Base-by-base conservation (phyloP, 805 yeast genomes). In the Kazachstania africana region DNA sequence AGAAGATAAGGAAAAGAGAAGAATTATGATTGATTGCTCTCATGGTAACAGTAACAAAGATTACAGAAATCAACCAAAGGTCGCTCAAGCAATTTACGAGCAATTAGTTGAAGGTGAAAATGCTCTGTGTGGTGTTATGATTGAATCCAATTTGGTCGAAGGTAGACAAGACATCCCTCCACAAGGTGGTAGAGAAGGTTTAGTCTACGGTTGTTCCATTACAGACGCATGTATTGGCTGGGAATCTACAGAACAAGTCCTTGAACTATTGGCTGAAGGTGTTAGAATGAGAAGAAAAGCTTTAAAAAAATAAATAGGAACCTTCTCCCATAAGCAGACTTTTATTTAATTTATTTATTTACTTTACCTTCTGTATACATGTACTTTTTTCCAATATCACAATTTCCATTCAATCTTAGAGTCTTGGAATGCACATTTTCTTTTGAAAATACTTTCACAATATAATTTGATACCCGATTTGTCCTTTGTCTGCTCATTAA, bases 171-270 rank as follows among this genome's bases (percentile, higher is more conserved):
- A 80, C 50, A 85, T 85, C 37, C 87, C 88, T 36, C 71, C 82
- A 28, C 63, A 72, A 36, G 78, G 76, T 32, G 95, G 94, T 33
- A 78, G 78, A 52, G 67, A 66, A 33, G 72, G 66, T 15, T 71
- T 88, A 60, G 72, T 79, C 50, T 88, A 88, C 62, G 98, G 98
- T 40, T 82, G 85, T 40, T 81, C 94, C 19, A 85, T 88, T 48
- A 88, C 98, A n/a, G 98, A 88, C 59, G 95, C 95, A 20, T 88
- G 98, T 68, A 85, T 88, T 38, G 71, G 83, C 37, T 83, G 94
- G 84, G 91, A 80, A 33, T 65, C 74, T 29, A 88, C 98, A 12
- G 88, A 68, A 29, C 60, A 57, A 16, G 88, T 84, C 34, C 66
- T 88, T 45, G 68, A 66, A 31, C 63, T 65, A 31, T 71, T 88